Evolutionary conservation across 192 early-diverging fungal species (phyloP).

Genomic region (Podila epigama): DNA sequence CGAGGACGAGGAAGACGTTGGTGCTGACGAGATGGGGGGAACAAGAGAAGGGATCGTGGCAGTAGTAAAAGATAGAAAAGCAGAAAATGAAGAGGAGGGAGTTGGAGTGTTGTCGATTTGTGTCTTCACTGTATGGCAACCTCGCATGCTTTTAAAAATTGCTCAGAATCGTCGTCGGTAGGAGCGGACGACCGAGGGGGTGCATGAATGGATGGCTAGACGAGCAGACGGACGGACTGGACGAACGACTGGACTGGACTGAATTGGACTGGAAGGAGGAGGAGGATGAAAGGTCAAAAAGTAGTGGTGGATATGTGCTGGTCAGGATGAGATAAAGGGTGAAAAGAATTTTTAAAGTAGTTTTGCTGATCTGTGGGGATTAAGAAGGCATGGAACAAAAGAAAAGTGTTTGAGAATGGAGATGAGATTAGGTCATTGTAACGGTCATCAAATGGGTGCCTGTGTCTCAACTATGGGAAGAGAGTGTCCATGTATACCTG

Average conservation of each 20-base stretch:
- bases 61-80: not conserved
- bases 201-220: not conserved
- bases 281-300: too few species aligned
- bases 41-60: too few species aligned
- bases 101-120: not conserved
- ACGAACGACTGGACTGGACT: not conserved
- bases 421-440: too few species aligned
- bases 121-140: slow-evolving; percentile 6
- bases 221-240: not conserved
- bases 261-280: not conserved
- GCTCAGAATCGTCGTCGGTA: not conserved
- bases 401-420: not conserved
- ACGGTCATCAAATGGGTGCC: too few species aligned
- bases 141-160: too few species aligned
- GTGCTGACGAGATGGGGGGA: too few species aligned
- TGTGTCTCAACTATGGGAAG: too few species aligned
- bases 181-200: slow-evolving; percentile 1
- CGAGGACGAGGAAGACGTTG: too few species aligned
- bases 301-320: too few species aligned
- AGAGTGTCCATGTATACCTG: too few species aligned
- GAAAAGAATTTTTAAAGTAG: too few species aligned
- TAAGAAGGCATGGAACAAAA: not conserved
- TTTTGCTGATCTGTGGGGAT: not conserved
- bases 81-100: not conserved
- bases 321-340: too few species aligned